phyloP scores from a whole-genome alignment of 495 filamentous ascomycete genomes.

The Neurospora sublineolata region DNA sequence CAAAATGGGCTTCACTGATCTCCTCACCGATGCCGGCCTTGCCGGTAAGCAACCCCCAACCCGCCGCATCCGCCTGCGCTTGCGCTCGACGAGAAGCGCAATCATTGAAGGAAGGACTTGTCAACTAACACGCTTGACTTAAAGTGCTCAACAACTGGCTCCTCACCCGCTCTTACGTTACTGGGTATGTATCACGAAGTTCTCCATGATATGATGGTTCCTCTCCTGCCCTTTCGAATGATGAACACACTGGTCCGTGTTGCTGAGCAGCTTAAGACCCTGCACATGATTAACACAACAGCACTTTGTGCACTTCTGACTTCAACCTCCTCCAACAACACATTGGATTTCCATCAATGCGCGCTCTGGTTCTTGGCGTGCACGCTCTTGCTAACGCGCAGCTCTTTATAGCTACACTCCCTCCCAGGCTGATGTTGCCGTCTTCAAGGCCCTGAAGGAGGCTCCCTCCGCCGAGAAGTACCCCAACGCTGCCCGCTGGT shows the following conservation, averaged over 20 bases:
- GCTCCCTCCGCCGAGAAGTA: constrained; percentile 72
- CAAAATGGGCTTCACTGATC: constrained; percentile 90
- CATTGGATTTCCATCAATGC: neutral
- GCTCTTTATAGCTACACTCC: constrained; percentile 53
- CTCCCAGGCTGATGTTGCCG: constrained; percentile 90
- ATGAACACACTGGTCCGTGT: constrained; percentile 98
- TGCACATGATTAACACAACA: constrained; percentile 69
- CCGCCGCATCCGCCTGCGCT: neutral
- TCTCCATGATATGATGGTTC: constrained; percentile 1
- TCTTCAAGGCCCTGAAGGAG: constrained; percentile 76
- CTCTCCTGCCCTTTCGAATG: constrained; percentile 32
- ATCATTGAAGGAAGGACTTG: neutral
- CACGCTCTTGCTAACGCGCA: constrained; percentile 4
- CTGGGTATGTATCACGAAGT: constrained; percentile 52
- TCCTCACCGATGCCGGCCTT: constrained; percentile 76
- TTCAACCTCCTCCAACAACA: constrained; percentile 8
- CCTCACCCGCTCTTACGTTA: constrained; percentile 82
- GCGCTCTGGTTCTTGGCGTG: neutral
- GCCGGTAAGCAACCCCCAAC: constrained; percentile 48
- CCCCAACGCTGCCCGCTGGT: constrained; percentile 92
- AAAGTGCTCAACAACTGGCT: constrained; percentile 89
- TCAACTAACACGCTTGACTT: constrained; percentile 9
- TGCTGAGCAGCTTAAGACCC: constrained; percentile 98
- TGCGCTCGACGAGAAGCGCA: neutral
- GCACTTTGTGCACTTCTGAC: constrained; percentile 80